Conservation (phyloP, 345 rosid genomes). For the Schrenkiella parvula region DNA sequence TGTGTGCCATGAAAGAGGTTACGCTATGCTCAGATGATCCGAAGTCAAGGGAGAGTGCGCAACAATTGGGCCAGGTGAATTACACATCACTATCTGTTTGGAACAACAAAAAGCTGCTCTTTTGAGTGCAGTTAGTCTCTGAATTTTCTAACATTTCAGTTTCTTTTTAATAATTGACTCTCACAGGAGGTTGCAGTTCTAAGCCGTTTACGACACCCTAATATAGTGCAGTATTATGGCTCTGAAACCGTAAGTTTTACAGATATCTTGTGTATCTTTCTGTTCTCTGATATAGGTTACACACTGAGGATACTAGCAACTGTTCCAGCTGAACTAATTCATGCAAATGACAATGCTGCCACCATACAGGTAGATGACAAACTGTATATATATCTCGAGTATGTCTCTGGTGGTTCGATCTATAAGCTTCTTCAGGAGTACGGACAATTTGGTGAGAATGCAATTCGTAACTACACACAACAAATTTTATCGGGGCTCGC, state of each 20-base stretch:
- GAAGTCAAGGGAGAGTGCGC: conserved; percentile 71
- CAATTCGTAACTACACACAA: conserved; percentile 69
- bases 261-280: not conserved
- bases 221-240: conserved; percentile 83
- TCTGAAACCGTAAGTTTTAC: conserved; percentile 54
- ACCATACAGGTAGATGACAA: conserved; percentile 57
- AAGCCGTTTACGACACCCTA: conserved; percentile 65
- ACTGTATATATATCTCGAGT: conserved; percentile 75
- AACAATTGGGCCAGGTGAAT: conserved; percentile 65
- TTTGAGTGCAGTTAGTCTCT: not conserved
- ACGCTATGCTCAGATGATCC: conserved; percentile 74
- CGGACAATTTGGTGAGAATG: conserved; percentile 64
- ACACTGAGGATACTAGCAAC: not conserved
- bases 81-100: conserved; percentile 4
- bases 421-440: conserved; percentile 82
- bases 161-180: not conserved
- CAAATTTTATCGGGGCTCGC: conserved; percentile 79
- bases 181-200: conserved; percentile 62
- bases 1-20: conserved; percentile 94
- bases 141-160: not conserved
- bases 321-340: not conserved
- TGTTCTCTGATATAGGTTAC: not conserved
- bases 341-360: not conserved
- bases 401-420: conserved; percentile 82
- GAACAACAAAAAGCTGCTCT: not conserved